Percentiles rank a stretch among this genome's conserved stretches.
phyloP scores from a whole-genome alignment of 2,329 filamentous ascomycete species.

The Xylariaceae sp. region DNA sequence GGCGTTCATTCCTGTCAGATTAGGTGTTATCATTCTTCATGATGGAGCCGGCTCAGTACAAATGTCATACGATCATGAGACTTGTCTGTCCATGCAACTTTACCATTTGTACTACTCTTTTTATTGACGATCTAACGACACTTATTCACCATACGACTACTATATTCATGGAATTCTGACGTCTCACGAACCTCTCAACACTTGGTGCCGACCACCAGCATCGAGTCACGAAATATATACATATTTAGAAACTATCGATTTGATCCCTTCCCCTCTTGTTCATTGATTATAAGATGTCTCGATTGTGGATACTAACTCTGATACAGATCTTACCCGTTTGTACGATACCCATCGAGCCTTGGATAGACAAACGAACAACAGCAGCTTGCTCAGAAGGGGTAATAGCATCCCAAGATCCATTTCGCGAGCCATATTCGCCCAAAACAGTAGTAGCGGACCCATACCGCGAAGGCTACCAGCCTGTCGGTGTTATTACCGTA shows the following conservation, averaged over 20 bases:
- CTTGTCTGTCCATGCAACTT: neutral
- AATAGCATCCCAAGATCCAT: neutral
- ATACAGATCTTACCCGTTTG: slow-evolving; percentile 22
- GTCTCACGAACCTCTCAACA: neutral
- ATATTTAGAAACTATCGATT: slow-evolving; percentile 8
- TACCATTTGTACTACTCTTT: neutral
- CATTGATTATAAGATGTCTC: slow-evolving; percentile 19
- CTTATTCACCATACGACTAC: neutral
- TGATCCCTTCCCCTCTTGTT: slow-evolving; percentile 1
- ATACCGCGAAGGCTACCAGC: slow-evolving; percentile 22
- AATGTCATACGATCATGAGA: slow-evolving; percentile 1
- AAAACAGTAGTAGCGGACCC: slow-evolving; percentile 8
- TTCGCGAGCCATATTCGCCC: slow-evolving; percentile 14
- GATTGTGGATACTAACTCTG: slow-evolving; percentile 26
- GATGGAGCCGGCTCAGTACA: slow-evolving; percentile 6
- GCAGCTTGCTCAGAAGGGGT: too few relatives aligned
- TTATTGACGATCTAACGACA: neutral
- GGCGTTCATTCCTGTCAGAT: slow-evolving; percentile 21
- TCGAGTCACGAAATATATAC: neutral
- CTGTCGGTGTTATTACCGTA: slow-evolving; percentile 31
- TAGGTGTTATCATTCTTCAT: neutral
- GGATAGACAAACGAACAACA: slow-evolving; percentile 2
- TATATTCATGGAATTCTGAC: neutral
- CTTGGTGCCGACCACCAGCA: slow-evolving; percentile 3
- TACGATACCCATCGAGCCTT: slow-evolving; percentile 16